Evolutionary conservation across 73 alveolate species (phyloP).

Genomic region (Tetrahymena malaccensis): DNA sequence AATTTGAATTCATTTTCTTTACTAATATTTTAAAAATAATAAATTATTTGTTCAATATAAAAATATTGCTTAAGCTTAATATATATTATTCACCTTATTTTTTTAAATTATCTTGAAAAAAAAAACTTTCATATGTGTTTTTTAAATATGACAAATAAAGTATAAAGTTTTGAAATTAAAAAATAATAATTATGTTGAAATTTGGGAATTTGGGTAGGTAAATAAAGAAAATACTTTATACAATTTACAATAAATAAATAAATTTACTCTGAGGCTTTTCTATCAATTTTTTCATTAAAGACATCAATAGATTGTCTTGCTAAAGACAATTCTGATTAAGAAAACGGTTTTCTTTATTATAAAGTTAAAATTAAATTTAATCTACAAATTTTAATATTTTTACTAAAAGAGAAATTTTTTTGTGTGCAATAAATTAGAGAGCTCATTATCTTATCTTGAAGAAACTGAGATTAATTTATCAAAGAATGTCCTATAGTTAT

Average conservation of each 20-base stretch:
- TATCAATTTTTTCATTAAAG: not conserved
- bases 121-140: no score
- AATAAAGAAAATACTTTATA: not conserved
- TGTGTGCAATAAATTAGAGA: not conserved
- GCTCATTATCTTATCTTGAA: not conserved
- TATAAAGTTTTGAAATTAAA: no score
- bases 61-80: no score
- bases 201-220: not conserved
- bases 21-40: not conserved
- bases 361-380: not conserved
- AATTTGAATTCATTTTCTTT: not conserved
- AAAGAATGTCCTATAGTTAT: not conserved
- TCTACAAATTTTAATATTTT: not conserved
- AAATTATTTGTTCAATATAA: no score
- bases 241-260: no score
- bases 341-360: not conserved
- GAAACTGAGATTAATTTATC: not conserved
- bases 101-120: no score
- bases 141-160: no score
- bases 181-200: no score
- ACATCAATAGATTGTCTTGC: not conserved
- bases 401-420: not conserved
- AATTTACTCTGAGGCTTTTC: not conserved
- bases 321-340: not conserved
- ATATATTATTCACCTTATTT: no score